Evolutionary conservation across 257 asterid genomes (phyloP).

Genomic region (Paraleonurus japonicus): DNA sequence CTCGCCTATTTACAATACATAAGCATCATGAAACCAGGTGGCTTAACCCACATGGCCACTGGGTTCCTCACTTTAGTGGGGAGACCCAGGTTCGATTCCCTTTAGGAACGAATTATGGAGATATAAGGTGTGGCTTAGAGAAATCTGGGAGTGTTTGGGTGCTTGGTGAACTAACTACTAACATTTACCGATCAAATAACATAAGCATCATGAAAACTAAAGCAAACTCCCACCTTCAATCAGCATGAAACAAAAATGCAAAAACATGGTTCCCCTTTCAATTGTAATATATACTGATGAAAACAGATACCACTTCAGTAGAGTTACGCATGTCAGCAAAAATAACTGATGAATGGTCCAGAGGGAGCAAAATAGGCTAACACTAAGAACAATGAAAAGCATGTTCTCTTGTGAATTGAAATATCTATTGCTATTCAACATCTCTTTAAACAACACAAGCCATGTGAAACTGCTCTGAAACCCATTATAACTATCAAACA

Average conservation of each 20-base stretch:
- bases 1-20: background rate
- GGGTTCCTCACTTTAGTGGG: too few relatives aligned
- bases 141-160: too few relatives aligned
- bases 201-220: background rate
- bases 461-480: background rate
- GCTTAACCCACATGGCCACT: rapidly evolving
- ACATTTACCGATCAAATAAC: too few relatives aligned
- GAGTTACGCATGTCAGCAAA: background rate
- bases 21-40: background rate
- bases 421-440: background rate
- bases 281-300: background rate
- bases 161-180: too few relatives aligned
- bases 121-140: too few relatives aligned
- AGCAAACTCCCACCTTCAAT: background rate
- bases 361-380: background rate
- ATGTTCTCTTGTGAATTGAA: background rate
- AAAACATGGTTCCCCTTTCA: background rate
- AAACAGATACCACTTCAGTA: background rate
- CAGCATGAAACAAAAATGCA: background rate
- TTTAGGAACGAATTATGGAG: too few relatives aligned
- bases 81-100: too few relatives aligned
- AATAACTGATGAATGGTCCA: background rate
- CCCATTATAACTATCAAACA: background rate
- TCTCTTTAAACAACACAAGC: background rate
- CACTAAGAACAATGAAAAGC: background rate